Percentiles rank a stretch among this genome's conserved stretches.
phyloP scores from a whole-genome alignment of 2,329 filamentous ascomycete genomes.

The Chalaropsis ovoidea region DNA sequence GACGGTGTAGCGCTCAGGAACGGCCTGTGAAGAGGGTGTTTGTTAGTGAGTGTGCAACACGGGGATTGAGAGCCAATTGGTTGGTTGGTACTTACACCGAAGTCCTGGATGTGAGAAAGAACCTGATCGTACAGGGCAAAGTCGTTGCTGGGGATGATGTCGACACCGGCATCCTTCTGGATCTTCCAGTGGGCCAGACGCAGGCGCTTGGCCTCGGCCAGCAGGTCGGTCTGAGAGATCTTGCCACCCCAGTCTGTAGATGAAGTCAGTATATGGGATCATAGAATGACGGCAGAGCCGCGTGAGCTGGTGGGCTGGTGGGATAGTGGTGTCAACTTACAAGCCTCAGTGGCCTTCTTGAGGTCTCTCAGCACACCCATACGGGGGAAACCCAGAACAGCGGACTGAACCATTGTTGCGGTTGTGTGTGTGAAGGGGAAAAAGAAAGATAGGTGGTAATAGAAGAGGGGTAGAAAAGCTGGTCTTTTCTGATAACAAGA shows the following conservation, averaged over 20 bases:
- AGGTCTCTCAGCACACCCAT: slow-evolving; percentile 98
- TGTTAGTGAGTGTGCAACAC: slow-evolving; percentile 19
- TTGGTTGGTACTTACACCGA: slow-evolving; percentile 58
- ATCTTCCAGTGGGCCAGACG: slow-evolving; percentile 98
- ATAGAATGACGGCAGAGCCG: slow-evolving; percentile 12
- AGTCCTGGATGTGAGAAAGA: slow-evolving; percentile 95
- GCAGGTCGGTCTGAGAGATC: slow-evolving; percentile 79
- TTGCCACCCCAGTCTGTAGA: slow-evolving; percentile 71
- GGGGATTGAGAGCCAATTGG: not conserved
- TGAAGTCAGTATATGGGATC: slow-evolving; percentile 26
- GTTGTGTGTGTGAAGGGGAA: slow-evolving; percentile 28
- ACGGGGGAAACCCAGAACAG: slow-evolving; percentile 95
- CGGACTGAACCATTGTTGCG: slow-evolving; percentile 52
- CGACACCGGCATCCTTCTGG: slow-evolving; percentile 95
- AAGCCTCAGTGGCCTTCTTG: slow-evolving; percentile 99
- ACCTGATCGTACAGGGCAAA: slow-evolving; percentile 98
- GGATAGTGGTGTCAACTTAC: slow-evolving; percentile 35
- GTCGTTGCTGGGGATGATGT: slow-evolving; percentile 98
- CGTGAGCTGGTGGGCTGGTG: not conserved
- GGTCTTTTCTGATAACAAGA: slow-evolving; percentile 18
- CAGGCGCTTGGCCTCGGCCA: slow-evolving; percentile 92
- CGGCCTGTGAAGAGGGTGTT: slow-evolving; percentile 47
- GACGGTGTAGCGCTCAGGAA: slow-evolving; percentile 87
- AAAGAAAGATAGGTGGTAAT: not conserved
- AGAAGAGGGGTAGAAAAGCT: slow-evolving; percentile 6